Evolutionary conservation across 2,329 filamentous ascomycete species (phyloP), one percentile per base, ranked within the genome.

Genomic region (Cordyceps fumosorosea): DNA sequence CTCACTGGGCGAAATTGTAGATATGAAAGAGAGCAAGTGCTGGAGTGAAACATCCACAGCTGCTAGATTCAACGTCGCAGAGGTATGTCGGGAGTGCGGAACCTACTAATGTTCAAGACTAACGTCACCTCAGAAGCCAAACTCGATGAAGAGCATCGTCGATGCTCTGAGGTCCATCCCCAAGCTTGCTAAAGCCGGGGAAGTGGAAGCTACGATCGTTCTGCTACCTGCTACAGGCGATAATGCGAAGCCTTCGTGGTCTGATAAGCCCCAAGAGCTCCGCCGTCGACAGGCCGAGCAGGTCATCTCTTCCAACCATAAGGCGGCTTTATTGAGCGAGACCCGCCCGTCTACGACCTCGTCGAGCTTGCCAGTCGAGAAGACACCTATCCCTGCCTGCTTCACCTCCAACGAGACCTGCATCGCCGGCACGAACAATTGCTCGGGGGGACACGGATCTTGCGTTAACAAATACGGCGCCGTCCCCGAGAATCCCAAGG

Each of bases 361-460:
- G 67, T 72, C 58, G 69, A 75, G 50, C 71, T 76, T 60, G 70
- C 75, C 58, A 73, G 69, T 65, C 70, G 75, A 56, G 4, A 70
- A 74, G 64, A 69, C 74, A 44, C 66, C 79, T 26, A 80, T 93
- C 53, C 88, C 90, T 7, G 76, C 85, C 52, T 98, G 93, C 81
- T 93, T 96, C 80, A 73, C 80, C 58, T 87, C 87, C 2, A 76
- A 86, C 67, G 84, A 87, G 47, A 79, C 82, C 62, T 98, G 93
- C 77, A 77, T 82, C 56, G 80, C 81, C 62, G 79, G 78, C 47
- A 99, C 95, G 2, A 83, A 85, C 68, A 86, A 85, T 72, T 99
- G 95, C 81, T 91, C 89, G 14, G 86, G 89, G 16, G 86, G 89
- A 60, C 92, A 95, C 74, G 95, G 95, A 53, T 71, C 75, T 32